Evolutionary conservation across 768 basidiomycete species (phyloP).

Genomic region (Serpula lacrymans): DNA sequence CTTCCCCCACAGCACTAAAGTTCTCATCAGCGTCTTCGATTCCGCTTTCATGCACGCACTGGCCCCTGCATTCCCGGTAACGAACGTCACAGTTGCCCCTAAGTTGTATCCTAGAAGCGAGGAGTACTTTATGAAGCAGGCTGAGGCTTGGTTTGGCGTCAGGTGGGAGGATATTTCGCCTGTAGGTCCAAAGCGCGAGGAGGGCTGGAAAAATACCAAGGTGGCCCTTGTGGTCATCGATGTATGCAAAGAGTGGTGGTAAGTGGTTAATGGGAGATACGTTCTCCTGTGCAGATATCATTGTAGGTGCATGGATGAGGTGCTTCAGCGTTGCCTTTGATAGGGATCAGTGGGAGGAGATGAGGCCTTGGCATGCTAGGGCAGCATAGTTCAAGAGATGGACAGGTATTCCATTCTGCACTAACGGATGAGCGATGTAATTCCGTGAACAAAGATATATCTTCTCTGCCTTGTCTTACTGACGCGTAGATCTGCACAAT

Average conservation of each 20-base stretch:
- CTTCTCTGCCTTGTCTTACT: too few relatives aligned
- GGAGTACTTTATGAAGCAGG: constrained; percentile 33
- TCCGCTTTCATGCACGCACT: constrained; percentile 3
- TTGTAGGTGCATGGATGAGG: too few relatives aligned
- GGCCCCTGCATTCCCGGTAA: constrained; percentile 3
- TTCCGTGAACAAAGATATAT: too few relatives aligned
- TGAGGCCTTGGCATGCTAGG: too few relatives aligned
- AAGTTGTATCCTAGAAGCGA: constrained; percentile 26
- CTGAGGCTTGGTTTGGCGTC: constrained; percentile 29
- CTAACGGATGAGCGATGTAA: too few relatives aligned
- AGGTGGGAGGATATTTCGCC: constrained; percentile 39
- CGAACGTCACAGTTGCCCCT: background rate
- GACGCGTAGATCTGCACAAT: too few relatives aligned
- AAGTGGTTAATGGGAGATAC: constrained; percentile 37
- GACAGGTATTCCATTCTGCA: too few relatives aligned
- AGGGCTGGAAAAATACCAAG: constrained; percentile 36
- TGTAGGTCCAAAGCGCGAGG: constrained; percentile 28
- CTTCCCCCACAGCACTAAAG: constrained; percentile 19
- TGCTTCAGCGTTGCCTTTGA: too few relatives aligned
- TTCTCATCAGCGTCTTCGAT: constrained; percentile 20
- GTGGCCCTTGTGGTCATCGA: constrained; percentile 21
- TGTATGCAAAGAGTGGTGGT: constrained; percentile 21
- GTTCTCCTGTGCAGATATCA: constrained; percentile 40
- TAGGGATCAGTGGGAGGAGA: too few relatives aligned
- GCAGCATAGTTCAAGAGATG: too few relatives aligned